Percentiles rank a stretch among this genome's conserved stretches.
These are phyloP conservation scores for Candida glucosophila DNA, from an alignment of 1,139 yeast species.

Conservation along the genomic window DNA sequence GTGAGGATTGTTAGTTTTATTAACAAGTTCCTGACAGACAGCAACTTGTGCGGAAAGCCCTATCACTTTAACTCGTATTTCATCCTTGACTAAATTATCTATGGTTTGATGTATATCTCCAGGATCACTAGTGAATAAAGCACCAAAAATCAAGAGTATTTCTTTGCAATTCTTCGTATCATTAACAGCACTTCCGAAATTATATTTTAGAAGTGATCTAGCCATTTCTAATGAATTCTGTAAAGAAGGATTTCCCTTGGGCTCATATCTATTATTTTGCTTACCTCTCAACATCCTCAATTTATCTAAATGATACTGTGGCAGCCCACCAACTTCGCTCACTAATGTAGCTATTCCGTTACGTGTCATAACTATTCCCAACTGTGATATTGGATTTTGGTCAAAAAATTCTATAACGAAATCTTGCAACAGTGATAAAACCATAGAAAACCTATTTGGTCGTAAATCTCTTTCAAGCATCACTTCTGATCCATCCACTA, in stretches of 20 bases:
- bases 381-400: constrained; percentile 92
- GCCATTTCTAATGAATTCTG: constrained; percentile 94
- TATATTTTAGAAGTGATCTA: constrained; percentile 69
- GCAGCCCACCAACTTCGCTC: constrained; percentile 88
- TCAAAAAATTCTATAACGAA: constrained; percentile 87
- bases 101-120: constrained; percentile 90
- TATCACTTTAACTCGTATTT: constrained; percentile 75
- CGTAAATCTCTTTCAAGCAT: constrained; percentile 90
- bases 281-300: constrained; percentile 47
- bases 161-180: constrained; percentile 70
- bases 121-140: constrained; percentile 86
- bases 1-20: constrained; percentile 46
- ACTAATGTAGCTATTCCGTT: constrained; percentile 82
- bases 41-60: constrained; percentile 96
- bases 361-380: constrained; percentile 82
- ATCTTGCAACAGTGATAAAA: constrained; percentile 63
- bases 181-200: constrained; percentile 33
- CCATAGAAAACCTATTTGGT: constrained; percentile 75
- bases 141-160: constrained; percentile 78
- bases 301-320: constrained; percentile 79
- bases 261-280: constrained; percentile 62
- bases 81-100: constrained; percentile 59
- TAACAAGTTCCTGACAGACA: constrained; percentile 79
- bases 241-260: constrained; percentile 88
- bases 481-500: constrained; percentile 77